Percentiles rank a stretch among this genome's conserved stretches.
phyloP scores from a whole-genome alignment of 2,329 filamentous ascomycete genomes.

The Neophaeococcomyces aloes region DNA sequence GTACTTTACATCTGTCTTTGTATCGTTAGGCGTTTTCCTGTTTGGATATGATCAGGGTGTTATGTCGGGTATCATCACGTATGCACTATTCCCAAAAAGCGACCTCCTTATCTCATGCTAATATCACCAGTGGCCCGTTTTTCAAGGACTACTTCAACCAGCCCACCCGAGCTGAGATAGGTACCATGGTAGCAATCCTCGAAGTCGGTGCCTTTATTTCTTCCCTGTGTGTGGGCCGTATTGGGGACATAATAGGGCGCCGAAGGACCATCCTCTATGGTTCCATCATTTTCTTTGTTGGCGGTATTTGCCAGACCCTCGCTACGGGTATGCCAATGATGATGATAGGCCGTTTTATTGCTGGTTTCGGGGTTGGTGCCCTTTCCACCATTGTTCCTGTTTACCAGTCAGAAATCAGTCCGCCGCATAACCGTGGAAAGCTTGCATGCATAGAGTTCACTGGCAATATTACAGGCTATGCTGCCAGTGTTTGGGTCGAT shows the following conservation, averaged over 20 bases:
- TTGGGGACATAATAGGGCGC: constrained; percentile 86
- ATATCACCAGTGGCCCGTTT: constrained; percentile 56
- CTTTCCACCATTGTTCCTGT: constrained; percentile 86
- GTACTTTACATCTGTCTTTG: constrained; percentile 83
- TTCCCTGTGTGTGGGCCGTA: constrained; percentile 71
- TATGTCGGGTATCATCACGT: constrained; percentile 62
- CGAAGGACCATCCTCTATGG: constrained; percentile 87
- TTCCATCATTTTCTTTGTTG: constrained; percentile 73
- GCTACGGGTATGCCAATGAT: constrained; percentile 82
- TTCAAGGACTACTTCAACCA: constrained; percentile 91
- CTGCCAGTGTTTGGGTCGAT: constrained; percentile 95
- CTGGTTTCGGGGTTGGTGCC: constrained; percentile 76
- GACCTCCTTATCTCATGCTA: constrained; percentile 7
- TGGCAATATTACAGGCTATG: constrained; percentile 91
- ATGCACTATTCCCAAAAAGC: constrained; percentile 22
- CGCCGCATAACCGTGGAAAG: constrained; percentile 89
- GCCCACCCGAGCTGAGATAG: constrained; percentile 74
- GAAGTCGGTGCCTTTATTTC: constrained; percentile 88
- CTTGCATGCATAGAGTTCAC: constrained; percentile 97
- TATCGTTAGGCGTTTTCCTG: constrained; percentile 53
- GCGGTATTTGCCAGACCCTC: constrained; percentile 74
- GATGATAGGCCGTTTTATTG: constrained; percentile 69
- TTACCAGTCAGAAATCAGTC: constrained; percentile 91
- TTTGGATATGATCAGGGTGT: constrained; percentile 58
- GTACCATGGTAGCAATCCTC: constrained; percentile 95